phyloP scores from a whole-genome alignment of 768 basidiomycete species.

The Lactarius hengduanensis region DNA sequence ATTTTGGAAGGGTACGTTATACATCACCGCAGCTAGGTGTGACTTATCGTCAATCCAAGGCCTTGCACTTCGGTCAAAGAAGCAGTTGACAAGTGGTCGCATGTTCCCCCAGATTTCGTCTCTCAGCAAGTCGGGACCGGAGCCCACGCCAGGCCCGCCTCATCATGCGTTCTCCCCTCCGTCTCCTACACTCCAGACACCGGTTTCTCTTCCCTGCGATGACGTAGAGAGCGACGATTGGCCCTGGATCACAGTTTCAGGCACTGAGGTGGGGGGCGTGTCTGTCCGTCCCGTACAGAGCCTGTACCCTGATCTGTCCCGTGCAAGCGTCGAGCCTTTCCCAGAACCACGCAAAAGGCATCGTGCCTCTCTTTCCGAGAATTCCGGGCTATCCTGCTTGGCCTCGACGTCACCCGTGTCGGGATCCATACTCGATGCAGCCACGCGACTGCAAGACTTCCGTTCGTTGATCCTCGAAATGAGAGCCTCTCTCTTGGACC shows the following conservation, averaged over 20 bases:
- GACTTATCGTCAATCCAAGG: not conserved
- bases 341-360: not conserved
- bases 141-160: not conserved
- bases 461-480: conserved; percentile 14
- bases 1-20: conserved; percentile 16
- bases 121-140: not conserved
- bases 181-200: conserved; percentile 6
- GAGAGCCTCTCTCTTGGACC: conserved; percentile 7
- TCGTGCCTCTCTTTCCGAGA: not conserved
- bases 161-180: not conserved
- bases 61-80: not conserved
- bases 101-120: conserved; percentile 3
- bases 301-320: not conserved
- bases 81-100: conserved; percentile 9
- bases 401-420: not conserved
- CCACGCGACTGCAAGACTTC: conserved; percentile 19
- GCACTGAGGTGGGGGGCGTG: not conserved
- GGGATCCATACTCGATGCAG: conserved; percentile 1
- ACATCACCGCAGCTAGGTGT: not conserved
- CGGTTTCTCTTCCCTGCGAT: not conserved
- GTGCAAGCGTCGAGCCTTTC: not conserved
- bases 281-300: not conserved
- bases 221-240: not conserved
- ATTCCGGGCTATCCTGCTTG: not conserved
- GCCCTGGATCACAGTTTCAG: conserved; percentile 3